Percentiles rank a stretch among this genome's conserved stretches.
Conservation (phyloP, 2,329 filamentous ascomycete species). For the Claviceps humidiphila region DNA sequence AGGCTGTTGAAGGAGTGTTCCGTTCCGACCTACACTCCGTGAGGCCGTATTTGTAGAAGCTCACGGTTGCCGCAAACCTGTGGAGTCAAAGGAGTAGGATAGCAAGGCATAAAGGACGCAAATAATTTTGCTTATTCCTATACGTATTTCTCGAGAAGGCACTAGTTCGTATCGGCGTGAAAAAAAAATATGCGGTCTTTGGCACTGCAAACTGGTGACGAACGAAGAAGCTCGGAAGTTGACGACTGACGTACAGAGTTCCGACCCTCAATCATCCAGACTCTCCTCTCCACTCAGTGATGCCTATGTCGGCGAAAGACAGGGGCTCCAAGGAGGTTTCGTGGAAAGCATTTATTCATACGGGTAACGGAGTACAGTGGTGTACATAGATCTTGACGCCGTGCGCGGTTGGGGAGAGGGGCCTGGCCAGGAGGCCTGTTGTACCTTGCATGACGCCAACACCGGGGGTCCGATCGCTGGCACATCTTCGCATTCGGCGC, state of each 20-base stretch:
- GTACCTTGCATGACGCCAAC: slow-evolving; percentile 2
- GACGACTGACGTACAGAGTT: not conserved
- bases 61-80: not conserved
- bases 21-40: not conserved
- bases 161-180: not conserved
- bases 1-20: not conserved
- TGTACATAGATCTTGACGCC: not conserved
- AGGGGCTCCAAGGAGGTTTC: not conserved
- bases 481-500: not conserved
- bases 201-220: not conserved
- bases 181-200: not conserved
- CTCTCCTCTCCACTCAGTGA: not conserved
- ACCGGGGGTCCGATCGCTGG: not conserved
- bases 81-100: not conserved
- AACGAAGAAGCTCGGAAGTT: not conserved
- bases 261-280: not conserved
- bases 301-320: not conserved
- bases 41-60: too few species aligned
- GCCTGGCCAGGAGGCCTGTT: not conserved
- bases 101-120: not conserved
- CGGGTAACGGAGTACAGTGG: too few species aligned
- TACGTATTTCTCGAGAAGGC: too few species aligned
- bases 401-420: not conserved
- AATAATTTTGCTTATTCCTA: too few species aligned
- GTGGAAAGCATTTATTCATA: not conserved